Conservation (phyloP, 2,329 filamentous ascomycete species). For the Epichloe baconii region DNA sequence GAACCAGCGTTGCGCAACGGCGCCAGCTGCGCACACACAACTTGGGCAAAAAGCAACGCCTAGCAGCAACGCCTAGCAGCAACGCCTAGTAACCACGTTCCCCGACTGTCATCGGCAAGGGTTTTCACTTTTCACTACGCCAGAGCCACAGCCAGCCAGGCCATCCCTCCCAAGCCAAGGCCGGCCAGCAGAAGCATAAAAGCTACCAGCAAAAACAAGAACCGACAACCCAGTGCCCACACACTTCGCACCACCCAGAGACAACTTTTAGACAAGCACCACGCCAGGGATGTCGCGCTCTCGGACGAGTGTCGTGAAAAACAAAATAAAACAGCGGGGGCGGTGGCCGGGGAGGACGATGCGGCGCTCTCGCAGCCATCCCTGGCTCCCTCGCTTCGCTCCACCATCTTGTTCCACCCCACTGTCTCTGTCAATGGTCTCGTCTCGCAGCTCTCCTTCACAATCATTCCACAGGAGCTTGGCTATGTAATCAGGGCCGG, state of each 20-base stretch:
- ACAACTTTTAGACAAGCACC: neutral
- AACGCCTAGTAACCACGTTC: slow-evolving; percentile 1
- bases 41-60: slow-evolving; percentile 3
- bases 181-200: neutral
- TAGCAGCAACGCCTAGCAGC: neutral
- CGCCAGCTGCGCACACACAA: neutral
- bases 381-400: neutral
- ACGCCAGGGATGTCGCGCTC: slow-evolving; percentile 4
- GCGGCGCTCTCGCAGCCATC: neutral
- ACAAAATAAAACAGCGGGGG: neutral
- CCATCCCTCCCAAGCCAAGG: neutral
- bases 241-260: neutral
- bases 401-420: slow-evolving; percentile 2
- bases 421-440: neutral
- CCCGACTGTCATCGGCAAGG: slow-evolving; percentile 6
- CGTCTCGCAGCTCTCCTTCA: neutral
- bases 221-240: neutral
- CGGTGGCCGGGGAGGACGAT: neutral
- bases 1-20: neutral
- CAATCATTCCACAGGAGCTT: neutral
- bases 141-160: neutral
- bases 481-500: neutral
- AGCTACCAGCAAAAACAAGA: neutral
- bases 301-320: neutral
- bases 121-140: neutral